phyloP scores from a whole-genome alignment of 1,284 basidiomycete genomes.

The Clitocybe nebularis region DNA sequence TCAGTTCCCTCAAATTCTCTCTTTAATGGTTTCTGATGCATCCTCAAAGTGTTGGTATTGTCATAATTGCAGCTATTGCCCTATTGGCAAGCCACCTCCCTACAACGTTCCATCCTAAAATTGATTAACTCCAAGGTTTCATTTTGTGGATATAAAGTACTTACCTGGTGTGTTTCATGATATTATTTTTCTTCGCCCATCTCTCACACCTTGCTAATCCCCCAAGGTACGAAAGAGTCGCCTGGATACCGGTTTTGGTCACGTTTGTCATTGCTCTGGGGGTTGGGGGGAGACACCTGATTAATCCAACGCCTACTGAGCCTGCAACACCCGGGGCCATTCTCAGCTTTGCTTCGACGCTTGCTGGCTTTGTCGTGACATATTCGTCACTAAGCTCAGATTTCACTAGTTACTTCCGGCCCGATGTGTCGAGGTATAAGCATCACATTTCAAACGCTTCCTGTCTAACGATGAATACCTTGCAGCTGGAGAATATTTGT shows the following conservation, averaged over 20 bases:
- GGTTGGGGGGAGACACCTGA: conserved; percentile 65
- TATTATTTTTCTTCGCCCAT: background rate
- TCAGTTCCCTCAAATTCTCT: conserved; percentile 25
- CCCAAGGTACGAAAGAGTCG: conserved; percentile 65
- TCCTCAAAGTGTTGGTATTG: conserved; percentile 76
- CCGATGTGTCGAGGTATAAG: conserved; percentile 53
- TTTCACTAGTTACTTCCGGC: conserved; percentile 65
- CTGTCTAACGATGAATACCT: too few species aligned
- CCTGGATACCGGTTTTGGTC: conserved; percentile 79
- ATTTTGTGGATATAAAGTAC: conserved; percentile 75
- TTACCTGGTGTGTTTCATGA: conserved; percentile 50
- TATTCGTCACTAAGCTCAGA: conserved; percentile 67
- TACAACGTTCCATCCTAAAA: too few species aligned
- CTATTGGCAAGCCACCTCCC: conserved; percentile 49
- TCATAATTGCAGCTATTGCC: conserved; percentile 77
- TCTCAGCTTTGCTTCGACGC: conserved; percentile 61
- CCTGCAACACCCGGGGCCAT: conserved; percentile 53
- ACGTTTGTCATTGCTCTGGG: conserved; percentile 75
- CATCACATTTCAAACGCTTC: too few species aligned
- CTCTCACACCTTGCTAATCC: background rate
- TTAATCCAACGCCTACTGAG: conserved; percentile 27
- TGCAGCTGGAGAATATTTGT: conserved; percentile 65
- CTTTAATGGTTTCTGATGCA: background rate
- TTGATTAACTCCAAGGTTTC: conserved; percentile 47
- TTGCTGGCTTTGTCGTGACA: conserved; percentile 75